Conservation (phyloP, 306 rosid genomes). For the Begonia fuchsioides region DNA sequence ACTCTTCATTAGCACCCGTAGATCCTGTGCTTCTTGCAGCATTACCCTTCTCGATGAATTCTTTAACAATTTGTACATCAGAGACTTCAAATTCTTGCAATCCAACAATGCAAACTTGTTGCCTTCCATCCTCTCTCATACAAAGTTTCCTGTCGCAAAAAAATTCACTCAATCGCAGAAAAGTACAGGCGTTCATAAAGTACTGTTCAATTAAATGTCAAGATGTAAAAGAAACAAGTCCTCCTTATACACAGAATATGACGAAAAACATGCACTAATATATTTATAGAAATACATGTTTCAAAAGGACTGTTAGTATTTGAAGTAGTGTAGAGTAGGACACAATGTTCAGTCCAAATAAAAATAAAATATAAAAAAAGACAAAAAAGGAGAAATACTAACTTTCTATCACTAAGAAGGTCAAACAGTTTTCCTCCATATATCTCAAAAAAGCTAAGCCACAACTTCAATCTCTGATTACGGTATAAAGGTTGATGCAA, state of each 20-base stretch:
- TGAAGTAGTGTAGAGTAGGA: too few relatives aligned
- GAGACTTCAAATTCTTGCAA: slow-evolving; percentile 99
- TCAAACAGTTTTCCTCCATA: slow-evolving; percentile 93
- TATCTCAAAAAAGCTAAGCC: slow-evolving; percentile 98
- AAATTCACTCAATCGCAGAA: neutral
- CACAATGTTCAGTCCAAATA: neutral
- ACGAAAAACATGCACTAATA: too few relatives aligned
- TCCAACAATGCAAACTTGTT: slow-evolving; percentile 98
- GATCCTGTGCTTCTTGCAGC: slow-evolving; percentile 97
- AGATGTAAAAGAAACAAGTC: too few relatives aligned
- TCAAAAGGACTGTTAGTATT: too few relatives aligned
- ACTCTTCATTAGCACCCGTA: slow-evolving; percentile 98
- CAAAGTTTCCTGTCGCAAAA: slow-evolving; percentile 67
- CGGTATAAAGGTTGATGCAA: slow-evolving; percentile 77
- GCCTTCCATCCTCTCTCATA: slow-evolving; percentile 97
- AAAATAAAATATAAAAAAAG: neutral
- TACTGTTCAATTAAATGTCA: too few relatives aligned
- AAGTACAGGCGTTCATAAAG: too few relatives aligned
- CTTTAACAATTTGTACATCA: slow-evolving; percentile 86
- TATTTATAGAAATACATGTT: too few relatives aligned
- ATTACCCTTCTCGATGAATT: slow-evolving; percentile 85
- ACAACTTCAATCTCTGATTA: slow-evolving; percentile 83
- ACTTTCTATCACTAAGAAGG: slow-evolving; percentile 93
- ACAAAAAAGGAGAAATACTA: slow-evolving; percentile 17
- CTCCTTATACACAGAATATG: too few relatives aligned